Evolutionary conservation across 768 basidiomycete species (phyloP).

Genomic region (Auriscalpium vulgare): DNA sequence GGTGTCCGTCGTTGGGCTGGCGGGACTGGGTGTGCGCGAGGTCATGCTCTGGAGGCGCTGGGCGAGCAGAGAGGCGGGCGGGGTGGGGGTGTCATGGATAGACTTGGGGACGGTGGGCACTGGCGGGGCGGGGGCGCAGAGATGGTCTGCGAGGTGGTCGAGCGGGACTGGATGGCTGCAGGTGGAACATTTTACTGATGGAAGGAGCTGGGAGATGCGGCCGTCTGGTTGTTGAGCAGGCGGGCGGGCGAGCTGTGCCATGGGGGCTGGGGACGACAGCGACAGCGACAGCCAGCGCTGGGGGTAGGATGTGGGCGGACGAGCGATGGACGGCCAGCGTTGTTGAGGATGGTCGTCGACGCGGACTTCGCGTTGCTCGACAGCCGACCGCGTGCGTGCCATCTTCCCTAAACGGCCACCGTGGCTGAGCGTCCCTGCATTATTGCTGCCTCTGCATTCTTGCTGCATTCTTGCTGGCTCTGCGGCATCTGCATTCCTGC

Average conservation of each 20-base stretch:
- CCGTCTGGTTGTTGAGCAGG: conserved; percentile 8
- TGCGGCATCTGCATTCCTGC: no score
- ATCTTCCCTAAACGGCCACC: no score
- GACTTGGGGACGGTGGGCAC: conserved; percentile 25
- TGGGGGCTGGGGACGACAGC: conserved; percentile 8
- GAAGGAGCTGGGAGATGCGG: conserved; percentile 58
- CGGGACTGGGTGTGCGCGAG: not conserved
- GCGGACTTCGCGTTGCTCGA: no score
- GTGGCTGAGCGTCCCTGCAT: no score
- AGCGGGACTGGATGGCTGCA: conserved; percentile 69
- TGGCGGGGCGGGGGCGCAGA: conserved; percentile 50
- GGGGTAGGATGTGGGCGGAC: not conserved
- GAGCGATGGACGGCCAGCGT: not conserved
- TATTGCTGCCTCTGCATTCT: no score
- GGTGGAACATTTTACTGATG: conserved; percentile 78
- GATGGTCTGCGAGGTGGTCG: conserved; percentile 67
- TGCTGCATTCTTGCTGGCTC: no score
- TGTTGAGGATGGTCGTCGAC: not conserved
- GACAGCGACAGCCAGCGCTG: conserved; percentile 5
- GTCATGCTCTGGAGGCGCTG: not conserved
- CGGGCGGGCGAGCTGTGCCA: conserved; percentile 22
- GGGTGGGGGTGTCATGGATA: conserved; percentile 32
- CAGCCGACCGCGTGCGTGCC: no score
- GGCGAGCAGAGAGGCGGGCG: conserved; percentile 39
- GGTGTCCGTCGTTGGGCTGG: not conserved